These are phyloP conservation scores for Bothriochloa decipiens DNA, from an alignment of 176 grass and related monocot species.

Conservation along the genomic window DNA sequence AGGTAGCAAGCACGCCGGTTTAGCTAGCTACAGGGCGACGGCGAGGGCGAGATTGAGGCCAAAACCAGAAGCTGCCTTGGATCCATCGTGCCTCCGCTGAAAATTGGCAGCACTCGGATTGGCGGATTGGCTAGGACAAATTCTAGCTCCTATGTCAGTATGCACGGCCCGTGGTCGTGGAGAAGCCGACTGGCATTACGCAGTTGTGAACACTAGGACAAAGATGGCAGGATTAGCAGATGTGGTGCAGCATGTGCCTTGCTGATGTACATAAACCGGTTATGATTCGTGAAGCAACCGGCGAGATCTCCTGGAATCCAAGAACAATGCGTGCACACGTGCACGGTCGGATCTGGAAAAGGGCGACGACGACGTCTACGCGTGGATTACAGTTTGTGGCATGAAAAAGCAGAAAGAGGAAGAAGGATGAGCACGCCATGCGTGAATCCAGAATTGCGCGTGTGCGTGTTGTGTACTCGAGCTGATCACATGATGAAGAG, in stretches of 20 bases:
- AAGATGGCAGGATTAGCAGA: neutral
- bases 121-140: neutral
- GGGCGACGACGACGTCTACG: no score
- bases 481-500: neutral
- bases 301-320: constrained; percentile 21
- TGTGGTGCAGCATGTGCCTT: neutral
- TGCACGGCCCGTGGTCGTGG: neutral
- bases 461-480: constrained; percentile 8
- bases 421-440: neutral
- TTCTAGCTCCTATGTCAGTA: neutral
- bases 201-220: neutral
- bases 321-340: constrained; percentile 15
- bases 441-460: neutral
- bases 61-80: neutral
- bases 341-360: constrained; percentile 25
- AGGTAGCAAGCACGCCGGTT: neutral
- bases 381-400: neutral
- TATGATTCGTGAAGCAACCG: neutral
- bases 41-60: neutral
- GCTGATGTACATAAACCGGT: neutral
- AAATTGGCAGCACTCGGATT: neutral
- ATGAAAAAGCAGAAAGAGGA: neutral
- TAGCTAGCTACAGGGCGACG: neutral
- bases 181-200: no score
- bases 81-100: constrained; percentile 10